Evolutionary conservation across 1,284 basidiomycete genomes (phyloP), one percentile per base, ranked within the genome.

Genomic region (Trichosporon faecale): DNA sequence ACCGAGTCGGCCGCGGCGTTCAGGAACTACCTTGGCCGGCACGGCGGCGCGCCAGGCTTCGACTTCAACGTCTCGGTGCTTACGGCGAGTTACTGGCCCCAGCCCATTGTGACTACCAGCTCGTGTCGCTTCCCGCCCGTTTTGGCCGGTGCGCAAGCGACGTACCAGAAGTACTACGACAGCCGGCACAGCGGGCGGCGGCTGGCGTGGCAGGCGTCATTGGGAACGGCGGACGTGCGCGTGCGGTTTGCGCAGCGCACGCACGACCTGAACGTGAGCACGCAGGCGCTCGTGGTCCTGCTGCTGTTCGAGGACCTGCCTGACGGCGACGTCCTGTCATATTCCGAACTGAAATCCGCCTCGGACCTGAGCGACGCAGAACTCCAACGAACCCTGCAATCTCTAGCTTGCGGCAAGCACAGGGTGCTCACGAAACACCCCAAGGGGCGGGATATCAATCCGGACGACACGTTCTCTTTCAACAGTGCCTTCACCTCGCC

Each of bases 351-450:
- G 69, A 80, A 84, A 74, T 68, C 80, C 1, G 87, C 90, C 1
- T 95, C 93, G 0, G 81, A 84, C 18, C 92, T 99, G 64, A 87
- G 89, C 0, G 91, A 95, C 14, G 72, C 74, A 0, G 96, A 99
- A 69, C 86, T 99, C 9, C 90, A 92, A 79, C 90, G 97, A 11
- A 93, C 95, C 72, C 87, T 99, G 9, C 97, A 99, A 81, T 95
- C 95, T 0, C 87, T 99, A 12, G 95, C 97, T 1, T 99, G 96
- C 79, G 95, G 92, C n/a, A 99, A 97, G 82, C 95, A 88, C 86
- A 95, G 96, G 78, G 87, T 99, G 40, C 83, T 99, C 70, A 92
- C 90, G 80, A 99, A 99, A 80, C 90, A 91, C 74, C 97, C 97
- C 0, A 89, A 91, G 65, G 89, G 93, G 2, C 88, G 94, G 44